These are phyloP conservation scores for Piromyces finnis DNA, from an alignment of 192 early-diverging fungal genomes.

Conservation along the genomic window DNA sequence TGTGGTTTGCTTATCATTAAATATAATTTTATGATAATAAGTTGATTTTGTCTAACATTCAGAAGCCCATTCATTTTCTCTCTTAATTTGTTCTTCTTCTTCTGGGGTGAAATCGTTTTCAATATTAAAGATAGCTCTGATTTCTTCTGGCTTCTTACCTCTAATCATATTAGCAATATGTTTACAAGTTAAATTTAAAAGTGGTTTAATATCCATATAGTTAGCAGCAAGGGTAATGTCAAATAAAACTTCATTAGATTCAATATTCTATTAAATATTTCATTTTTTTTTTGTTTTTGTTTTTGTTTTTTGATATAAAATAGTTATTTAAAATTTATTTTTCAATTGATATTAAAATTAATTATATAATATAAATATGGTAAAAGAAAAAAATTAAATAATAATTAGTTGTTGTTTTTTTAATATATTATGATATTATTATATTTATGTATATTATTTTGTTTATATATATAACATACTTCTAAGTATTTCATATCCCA, in stretches of 20 bases:
- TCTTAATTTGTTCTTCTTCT: constrained; percentile 80
- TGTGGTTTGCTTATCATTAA: no score
- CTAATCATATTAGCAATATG: constrained; percentile 97
- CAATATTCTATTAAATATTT: background rate
- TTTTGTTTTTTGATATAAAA: no score
- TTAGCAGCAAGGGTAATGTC: constrained; percentile 74
- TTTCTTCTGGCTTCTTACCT: constrained; percentile 82
- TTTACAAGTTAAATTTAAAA: constrained; percentile 94
- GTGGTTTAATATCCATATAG: constrained; percentile 89
- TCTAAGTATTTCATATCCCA: background rate
- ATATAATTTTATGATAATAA: no score
- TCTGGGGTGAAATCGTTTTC: constrained; percentile 78
- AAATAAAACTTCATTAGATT: constrained; percentile 20
- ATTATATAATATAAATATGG: no score
- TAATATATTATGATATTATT: no score
- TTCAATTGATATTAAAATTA: no score
- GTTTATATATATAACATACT: constrained; percentile 12
- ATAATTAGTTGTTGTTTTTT: no score
- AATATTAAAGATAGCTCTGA: constrained; percentile 93
- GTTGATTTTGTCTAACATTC: background rate
- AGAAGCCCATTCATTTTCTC: constrained; percentile 32
- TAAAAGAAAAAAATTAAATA: no score
- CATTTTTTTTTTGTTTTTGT: no score
- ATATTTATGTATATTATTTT: constrained; percentile 5
- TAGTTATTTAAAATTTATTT: no score